Conservation (phyloP, 352 stramenopile species). For the Phytophthora boehmeriae region DNA sequence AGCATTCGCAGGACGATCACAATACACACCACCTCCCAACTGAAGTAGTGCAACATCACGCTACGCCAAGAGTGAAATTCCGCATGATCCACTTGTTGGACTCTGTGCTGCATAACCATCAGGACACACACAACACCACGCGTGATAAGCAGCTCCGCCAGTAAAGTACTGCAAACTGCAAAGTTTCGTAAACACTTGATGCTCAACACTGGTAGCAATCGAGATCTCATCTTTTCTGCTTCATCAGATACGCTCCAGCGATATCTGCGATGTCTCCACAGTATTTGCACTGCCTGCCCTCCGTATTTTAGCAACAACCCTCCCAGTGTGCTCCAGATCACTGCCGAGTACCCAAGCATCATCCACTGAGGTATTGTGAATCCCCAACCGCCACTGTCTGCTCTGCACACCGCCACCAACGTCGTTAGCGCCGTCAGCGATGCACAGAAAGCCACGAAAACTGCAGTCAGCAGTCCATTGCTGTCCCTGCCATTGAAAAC, state of each 20-base stretch:
- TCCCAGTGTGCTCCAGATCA: slow-evolving; percentile 30
- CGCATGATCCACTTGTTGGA: not conserved
- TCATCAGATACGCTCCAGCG: slow-evolving; percentile 4
- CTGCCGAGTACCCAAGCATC: slow-evolving; percentile 25
- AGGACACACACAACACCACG: slow-evolving; percentile 17
- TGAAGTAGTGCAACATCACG: slow-evolving; percentile 22
- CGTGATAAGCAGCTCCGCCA: slow-evolving; percentile 22
- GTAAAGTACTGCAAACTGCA: slow-evolving; percentile 22
- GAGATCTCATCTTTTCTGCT: not conserved
- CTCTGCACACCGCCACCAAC: slow-evolving; percentile 14
- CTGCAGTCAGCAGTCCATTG: slow-evolving; percentile 3
- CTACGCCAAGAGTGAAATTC: slow-evolving; percentile 16
- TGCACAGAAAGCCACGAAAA: slow-evolving; percentile 24
- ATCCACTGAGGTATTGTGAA: slow-evolving; percentile 23
- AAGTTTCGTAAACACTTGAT: slow-evolving; percentile 24
- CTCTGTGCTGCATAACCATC: slow-evolving; percentile 2
- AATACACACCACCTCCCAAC: slow-evolving; percentile 20
- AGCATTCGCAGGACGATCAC: slow-evolving; percentile 27
- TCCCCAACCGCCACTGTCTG: slow-evolving; percentile 2
- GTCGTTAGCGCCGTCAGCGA: slow-evolving; percentile 21
- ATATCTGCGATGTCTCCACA: slow-evolving; percentile 21
- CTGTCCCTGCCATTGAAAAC: not conserved
- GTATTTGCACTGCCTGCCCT: slow-evolving; percentile 21
- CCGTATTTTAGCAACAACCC: slow-evolving; percentile 29
- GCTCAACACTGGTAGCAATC: slow-evolving; percentile 16